Conservation (phyloP, 768 basidiomycete species). For the Mycena latifolia region DNA sequence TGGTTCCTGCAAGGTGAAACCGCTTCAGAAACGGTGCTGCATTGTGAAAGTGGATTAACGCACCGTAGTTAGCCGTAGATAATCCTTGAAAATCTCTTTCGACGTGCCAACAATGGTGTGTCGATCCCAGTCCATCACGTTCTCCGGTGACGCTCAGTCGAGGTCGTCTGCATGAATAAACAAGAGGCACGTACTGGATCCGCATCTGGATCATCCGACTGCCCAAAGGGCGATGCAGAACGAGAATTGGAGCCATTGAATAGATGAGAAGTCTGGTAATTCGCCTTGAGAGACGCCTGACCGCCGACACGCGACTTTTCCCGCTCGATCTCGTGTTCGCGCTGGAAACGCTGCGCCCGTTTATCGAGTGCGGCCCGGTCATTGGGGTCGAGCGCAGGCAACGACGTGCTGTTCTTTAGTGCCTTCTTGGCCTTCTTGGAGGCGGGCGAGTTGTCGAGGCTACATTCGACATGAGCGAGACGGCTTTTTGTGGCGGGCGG, state of each 20-base stretch:
- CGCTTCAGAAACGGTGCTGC: conserved; percentile 7
- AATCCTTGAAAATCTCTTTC: conserved; percentile 93
- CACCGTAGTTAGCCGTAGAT: conserved; percentile 93
- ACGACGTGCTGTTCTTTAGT: conserved; percentile 52
- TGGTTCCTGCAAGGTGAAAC: conserved; percentile 79
- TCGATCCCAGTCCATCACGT: conserved; percentile 97
- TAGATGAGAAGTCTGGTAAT: conserved; percentile 65
- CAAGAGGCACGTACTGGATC: conserved; percentile 67
- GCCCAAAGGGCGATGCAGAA: conserved; percentile 61
- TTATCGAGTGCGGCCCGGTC: conserved; percentile 80
- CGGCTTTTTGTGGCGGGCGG: conserved; percentile 3
- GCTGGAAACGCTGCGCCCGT: conserved; percentile 90
- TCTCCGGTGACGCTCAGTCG: conserved; percentile 60
- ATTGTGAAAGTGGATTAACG: conserved; percentile 35
- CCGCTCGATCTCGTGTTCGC: conserved; percentile 89
- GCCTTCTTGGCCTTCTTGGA: conserved; percentile 78
- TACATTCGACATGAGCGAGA: conserved; percentile 32
- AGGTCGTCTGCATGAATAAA: not conserved
- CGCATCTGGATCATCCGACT: conserved; percentile 77
- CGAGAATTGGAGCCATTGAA: conserved; percentile 62
- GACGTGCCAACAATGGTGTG: conserved; percentile 95
- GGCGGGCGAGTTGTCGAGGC: conserved; percentile 53
- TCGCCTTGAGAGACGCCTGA: conserved; percentile 57
- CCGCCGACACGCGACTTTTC: conserved; percentile 62
- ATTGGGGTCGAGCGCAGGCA: conserved; percentile 63